Percentiles rank a stretch among this genome's conserved stretches.
Conservation (phyloP, 2,329 filamentous ascomycete genomes). For the Pseudogymnoascus sp. region DNA sequence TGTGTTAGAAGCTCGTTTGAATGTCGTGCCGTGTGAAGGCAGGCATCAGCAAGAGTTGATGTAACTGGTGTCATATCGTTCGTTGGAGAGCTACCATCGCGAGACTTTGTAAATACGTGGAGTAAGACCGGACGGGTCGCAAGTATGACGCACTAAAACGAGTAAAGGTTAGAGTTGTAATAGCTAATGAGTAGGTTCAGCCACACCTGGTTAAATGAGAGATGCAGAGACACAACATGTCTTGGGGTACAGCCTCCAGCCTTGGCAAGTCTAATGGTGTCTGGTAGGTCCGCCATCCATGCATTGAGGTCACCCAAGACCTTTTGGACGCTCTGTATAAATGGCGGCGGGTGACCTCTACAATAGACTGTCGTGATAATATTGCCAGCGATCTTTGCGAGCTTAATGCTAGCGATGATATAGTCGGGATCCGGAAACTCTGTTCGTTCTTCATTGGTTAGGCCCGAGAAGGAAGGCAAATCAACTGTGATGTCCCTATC, state of each 20-base stretch:
- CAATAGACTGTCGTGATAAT: slow-evolving; percentile 14
- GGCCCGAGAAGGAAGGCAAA: slow-evolving; percentile 31
- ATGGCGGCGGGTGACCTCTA: background rate
- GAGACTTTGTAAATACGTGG: background rate
- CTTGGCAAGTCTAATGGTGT: slow-evolving; percentile 28
- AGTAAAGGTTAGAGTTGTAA: background rate
- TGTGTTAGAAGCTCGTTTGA: slow-evolving; percentile 37
- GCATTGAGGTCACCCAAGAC: slow-evolving; percentile 30
- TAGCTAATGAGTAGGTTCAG: background rate
- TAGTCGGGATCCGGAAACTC: slow-evolving; percentile 33
- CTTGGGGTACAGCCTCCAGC: slow-evolving; percentile 28
- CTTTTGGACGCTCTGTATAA: slow-evolving; percentile 29
- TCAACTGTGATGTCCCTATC: slow-evolving; percentile 42
- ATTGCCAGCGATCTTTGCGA: slow-evolving; percentile 34
- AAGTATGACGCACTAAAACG: background rate
- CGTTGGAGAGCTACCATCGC: background rate
- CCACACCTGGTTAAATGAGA: background rate
- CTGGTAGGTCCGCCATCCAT: slow-evolving; percentile 32
- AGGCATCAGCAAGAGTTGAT: slow-evolving; percentile 36
- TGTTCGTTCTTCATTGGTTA: slow-evolving; percentile 25
- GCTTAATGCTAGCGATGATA: slow-evolving; percentile 33
- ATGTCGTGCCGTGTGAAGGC: slow-evolving; percentile 38
- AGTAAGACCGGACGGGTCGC: background rate
- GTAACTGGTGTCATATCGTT: slow-evolving; percentile 19
- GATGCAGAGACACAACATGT: background rate